A percentile compares a stretch with the other conserved stretches of the same genome.
phyloP scores from a whole-genome alignment of 2,329 filamentous ascomycete species.

The Colletotrichum sp. region DNA sequence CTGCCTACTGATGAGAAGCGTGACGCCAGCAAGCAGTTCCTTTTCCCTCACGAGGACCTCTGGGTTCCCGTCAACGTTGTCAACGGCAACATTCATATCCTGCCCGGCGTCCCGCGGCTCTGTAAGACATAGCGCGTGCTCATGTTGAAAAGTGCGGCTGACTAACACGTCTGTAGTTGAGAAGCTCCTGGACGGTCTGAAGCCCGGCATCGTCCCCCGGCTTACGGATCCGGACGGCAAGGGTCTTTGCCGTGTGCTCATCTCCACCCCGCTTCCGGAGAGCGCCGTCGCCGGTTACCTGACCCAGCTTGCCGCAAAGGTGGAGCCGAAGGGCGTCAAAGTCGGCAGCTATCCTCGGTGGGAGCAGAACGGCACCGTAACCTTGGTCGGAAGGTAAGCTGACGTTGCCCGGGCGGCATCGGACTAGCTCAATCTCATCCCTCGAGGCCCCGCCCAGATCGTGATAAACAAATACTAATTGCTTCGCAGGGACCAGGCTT shows the following conservation, averaged over 20 bases:
- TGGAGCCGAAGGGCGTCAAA: slow-evolving; percentile 81
- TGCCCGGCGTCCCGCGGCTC: slow-evolving; percentile 86
- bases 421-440: background rate
- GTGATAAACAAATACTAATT: background rate
- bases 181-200: slow-evolving; percentile 77
- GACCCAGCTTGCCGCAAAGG: slow-evolving; percentile 76
- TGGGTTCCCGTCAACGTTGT: slow-evolving; percentile 93
- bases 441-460: background rate
- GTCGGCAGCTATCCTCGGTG: slow-evolving; percentile 95
- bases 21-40: slow-evolving; percentile 71
- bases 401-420: background rate
- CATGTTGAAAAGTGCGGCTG: background rate
- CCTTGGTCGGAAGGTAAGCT: slow-evolving; percentile 71
- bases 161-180: slow-evolving; percentile 57
- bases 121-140: slow-evolving; percentile 53
- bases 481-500: slow-evolving; percentile 69
- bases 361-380: slow-evolving; percentile 92
- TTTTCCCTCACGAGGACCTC: slow-evolving; percentile 80
- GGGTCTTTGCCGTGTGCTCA: slow-evolving; percentile 77
- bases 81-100: slow-evolving; percentile 91
- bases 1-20: slow-evolving; percentile 76
- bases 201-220: slow-evolving; percentile 71
- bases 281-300: slow-evolving; percentile 84
- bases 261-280: slow-evolving; percentile 88
- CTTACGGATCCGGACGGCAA: slow-evolving; percentile 82